Base-by-base conservation (phyloP, 371 early-diverging fungal genomes). In the Mucor circinelloides region DNA sequence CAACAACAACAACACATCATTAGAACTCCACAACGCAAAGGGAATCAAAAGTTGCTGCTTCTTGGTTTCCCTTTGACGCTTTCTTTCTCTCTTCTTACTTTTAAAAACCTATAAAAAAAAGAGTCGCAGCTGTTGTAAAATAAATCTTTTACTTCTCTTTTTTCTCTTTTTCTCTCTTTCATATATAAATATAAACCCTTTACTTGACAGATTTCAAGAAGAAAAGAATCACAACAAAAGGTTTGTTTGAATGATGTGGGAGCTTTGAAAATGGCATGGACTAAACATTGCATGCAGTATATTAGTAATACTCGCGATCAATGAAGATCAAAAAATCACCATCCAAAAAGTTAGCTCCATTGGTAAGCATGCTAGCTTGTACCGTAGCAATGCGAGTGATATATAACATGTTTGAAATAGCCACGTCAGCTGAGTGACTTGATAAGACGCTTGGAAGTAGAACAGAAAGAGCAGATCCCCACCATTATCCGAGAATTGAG, bases 391-490 rank as follows among this genome's bases (percentile, higher is more conserved):
- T 23, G 31, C 50, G 6, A 25, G 6, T 55, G 55, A 28, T 55
- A 30, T 31, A 55, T 55, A 56, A 56, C 56, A 32, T 56, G 32
- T 56, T 56, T 56, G 30, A 52, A 31, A 30, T 77, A 89, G 90
- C 85, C 86, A 70, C 83, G 76, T 60, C 78, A 86, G 32, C 68
- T 89, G 62, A 78, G 80, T 69, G 81, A 76, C 65, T 73, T 87
- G 69, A 87, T 87, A 73, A 78, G 84, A 72, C 76, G 74, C 21
- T 77, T 91, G 13, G 82, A 79, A 34, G 80, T 82, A 44, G 81
- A 81, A 65, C 79, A 85, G 13, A 86, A 87, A 64, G 78, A 80
- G 46, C 81, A 87, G 50, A 85, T 93, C 67, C 81, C 87, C 30
- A 68, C 46, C 9, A 69, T 80, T 54, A 77, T 89, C 50, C 80